Conservation (phyloP, 345 rosid genomes). For the Lagerstroemia speciosa region DNA sequence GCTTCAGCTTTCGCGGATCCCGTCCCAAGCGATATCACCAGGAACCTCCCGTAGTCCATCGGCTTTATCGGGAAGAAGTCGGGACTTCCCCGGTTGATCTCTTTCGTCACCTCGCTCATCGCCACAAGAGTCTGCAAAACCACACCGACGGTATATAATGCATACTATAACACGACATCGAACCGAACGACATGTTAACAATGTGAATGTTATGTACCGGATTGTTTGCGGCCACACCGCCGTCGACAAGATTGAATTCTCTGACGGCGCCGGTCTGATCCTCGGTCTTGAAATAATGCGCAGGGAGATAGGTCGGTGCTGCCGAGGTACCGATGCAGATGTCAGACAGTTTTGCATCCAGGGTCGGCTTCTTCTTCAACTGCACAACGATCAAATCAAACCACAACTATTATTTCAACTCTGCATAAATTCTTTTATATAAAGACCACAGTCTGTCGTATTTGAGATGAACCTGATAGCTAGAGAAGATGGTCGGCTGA, state of each 20-base stretch:
- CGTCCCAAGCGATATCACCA: conserved; percentile 19
- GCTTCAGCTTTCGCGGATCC: conserved; percentile 7
- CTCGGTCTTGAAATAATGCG: neutral
- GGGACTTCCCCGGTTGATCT: conserved; percentile 13
- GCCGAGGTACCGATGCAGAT: neutral
- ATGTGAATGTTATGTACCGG: neutral
- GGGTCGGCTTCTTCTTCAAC: conserved; percentile 7
- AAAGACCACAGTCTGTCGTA: neutral
- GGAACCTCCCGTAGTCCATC: conserved; percentile 17
- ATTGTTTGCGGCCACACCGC: neutral
- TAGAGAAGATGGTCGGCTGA: conserved; percentile 23
- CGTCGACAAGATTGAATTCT: neutral
- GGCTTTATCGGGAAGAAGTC: conserved; percentile 18
- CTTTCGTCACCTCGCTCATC: conserved; percentile 16
- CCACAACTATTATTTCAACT: neutral
- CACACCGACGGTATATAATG: too few relatives aligned
- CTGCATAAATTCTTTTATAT: neutral
- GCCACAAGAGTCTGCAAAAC: conserved; percentile 14
- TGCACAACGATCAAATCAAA: neutral
- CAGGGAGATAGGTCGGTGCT: neutral
- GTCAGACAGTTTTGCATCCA: neutral
- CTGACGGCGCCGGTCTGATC: neutral
- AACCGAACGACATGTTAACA: too few relatives aligned
- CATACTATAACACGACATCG: too few relatives aligned
- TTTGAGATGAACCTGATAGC: neutral